Evolutionary conservation across 306 rosid genomes (phyloP), one percentile per base, ranked within the genome.

Genomic region (Lathyrus tuberosus): DNA sequence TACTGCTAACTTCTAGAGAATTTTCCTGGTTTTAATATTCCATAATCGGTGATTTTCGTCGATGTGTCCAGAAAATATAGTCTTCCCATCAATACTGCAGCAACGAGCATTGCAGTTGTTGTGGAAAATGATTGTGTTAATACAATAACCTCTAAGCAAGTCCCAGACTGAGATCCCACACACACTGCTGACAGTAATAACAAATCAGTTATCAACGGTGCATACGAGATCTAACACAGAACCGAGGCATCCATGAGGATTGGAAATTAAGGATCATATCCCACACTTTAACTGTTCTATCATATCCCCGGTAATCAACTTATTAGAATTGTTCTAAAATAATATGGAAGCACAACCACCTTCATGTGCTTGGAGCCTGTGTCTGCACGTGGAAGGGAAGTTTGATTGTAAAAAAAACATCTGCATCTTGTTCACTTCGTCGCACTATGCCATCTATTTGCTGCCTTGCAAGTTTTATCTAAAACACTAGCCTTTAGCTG

Each of bases 361-460:
- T 64, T 87, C 99, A 62, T 94, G 99, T 58, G 96, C 97, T 22
- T 63, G 62, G 41, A 91, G 81, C 80, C 89, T 87, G 71, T 80
- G 77, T 73, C 84, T 94, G 75, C 92, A 90, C 5, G 78, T 44
- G 16, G 99, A 87, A 52, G 97, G 99, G 77, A 85, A 73, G 33
- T 65, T 79, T 56, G 96, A 81, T 79, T 91, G 93, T 58, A 70
- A 67, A 76, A 84, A 87, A 69, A 80, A n/a, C 89, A 38, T 84
- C 89, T 8, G 96, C 91, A 60, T 96, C 97, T 49, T 87, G 97
- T 86, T 91, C 99, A 42, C 86, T 80, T 78, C 52, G 89, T 40
- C 97, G 91, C 73, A 94, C 99, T 72, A 94, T 91, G 40, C 99
- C 99, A 78, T 94, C 97, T 14, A n/a, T n/a, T n/a, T n/a, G n/a